Evolutionary conservation across 345 rosid species (phyloP), one percentile per base, ranked within the genome.

Genomic region (Arabis alpina): DNA sequence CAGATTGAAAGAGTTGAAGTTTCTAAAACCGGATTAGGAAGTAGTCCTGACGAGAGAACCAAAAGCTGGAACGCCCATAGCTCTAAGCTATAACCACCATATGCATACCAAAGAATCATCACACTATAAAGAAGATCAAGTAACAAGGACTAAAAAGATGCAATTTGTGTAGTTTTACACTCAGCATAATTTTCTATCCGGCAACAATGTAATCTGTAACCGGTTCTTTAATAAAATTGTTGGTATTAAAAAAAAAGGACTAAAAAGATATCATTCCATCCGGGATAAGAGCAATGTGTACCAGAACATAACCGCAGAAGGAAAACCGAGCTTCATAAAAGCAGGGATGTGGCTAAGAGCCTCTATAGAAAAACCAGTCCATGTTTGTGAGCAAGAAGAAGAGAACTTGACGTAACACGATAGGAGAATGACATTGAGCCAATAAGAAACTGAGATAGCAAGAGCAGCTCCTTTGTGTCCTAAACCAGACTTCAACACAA

Each of bases 61-160:
- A 86, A 65, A 88, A 86, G 55, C 73, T 90, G 93, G 42, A 90
- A 90, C 6, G 93, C 84, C 93, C 96, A 88, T 75, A 82, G 77
- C 74, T 88, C 90, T 60, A 88, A 83, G 36, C 39, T 36, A 36
- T 36, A 28, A 28, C 39, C 39, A 36, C 9, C 0, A 36, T 1
- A 36, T 36, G 10, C 2, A 36, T 36, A 36, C 39, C 39, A 7
- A 7, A 36, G 10, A 36, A 36, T 36, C 10, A 36, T 36, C 2
- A 36, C 39, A 36, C 39, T 36, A 36, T 36, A 36, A 34, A 34
- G 2, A 34, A 34, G 39, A 34, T 34, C 6, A 1, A 34, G 36
- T 30, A 30, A 30, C 36, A 30, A 2, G 36, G 36, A 30, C 36
- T 30, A 34, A 6, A 34, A 34, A 6, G n/a, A n/a, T n/a, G n/a